These are phyloP conservation scores for Trametes gibbosa DNA, from an alignment of 768 basidiomycete species.

Conservation along the genomic window DNA sequence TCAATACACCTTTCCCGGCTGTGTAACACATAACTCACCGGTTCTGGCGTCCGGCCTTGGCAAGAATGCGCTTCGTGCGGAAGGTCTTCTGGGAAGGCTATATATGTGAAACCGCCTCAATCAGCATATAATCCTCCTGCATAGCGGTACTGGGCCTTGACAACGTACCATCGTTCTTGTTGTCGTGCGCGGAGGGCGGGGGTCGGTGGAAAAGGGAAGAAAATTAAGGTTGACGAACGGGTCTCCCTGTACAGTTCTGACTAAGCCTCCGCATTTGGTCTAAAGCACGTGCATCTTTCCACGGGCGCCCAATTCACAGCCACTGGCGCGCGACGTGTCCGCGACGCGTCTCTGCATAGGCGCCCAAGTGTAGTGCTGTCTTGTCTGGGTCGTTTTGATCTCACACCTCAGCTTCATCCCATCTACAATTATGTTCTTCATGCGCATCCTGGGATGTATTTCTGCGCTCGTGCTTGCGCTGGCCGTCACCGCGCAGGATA, in stretches of 20 bases:
- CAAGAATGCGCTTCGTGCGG: conserved; percentile 94
- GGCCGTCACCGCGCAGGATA: conserved; percentile 44
- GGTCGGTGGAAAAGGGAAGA: conserved; percentile 24
- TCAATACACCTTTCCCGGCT: not conserved
- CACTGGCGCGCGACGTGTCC: conserved; percentile 15
- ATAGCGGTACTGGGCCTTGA: not conserved
- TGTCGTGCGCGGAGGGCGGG: conserved; percentile 26
- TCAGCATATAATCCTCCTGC: conserved; percentile 29
- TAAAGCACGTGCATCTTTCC: conserved; percentile 3
- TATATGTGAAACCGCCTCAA: conserved; percentile 40
- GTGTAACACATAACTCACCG: conserved; percentile 46
- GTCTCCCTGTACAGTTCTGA: conserved; percentile 33
- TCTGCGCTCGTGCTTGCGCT: conserved; percentile 46
- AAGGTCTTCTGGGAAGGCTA: conserved; percentile 99
- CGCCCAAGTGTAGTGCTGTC: not conserved
- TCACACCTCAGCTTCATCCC: not conserved
- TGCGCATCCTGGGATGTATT: conserved; percentile 37
- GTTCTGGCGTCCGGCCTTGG: conserved; percentile 96
- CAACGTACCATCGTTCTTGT: conserved; percentile 32
- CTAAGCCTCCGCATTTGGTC: conserved; percentile 23
- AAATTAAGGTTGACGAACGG: conserved; percentile 30
- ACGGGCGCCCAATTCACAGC: conserved; percentile 3
- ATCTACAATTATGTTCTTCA: conserved; percentile 2
- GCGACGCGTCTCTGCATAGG: conserved; percentile 1
- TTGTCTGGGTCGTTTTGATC: not conserved